Conservation (phyloP, 1,284 basidiomycete genomes). For the Sporisorium graminicola region DNA sequence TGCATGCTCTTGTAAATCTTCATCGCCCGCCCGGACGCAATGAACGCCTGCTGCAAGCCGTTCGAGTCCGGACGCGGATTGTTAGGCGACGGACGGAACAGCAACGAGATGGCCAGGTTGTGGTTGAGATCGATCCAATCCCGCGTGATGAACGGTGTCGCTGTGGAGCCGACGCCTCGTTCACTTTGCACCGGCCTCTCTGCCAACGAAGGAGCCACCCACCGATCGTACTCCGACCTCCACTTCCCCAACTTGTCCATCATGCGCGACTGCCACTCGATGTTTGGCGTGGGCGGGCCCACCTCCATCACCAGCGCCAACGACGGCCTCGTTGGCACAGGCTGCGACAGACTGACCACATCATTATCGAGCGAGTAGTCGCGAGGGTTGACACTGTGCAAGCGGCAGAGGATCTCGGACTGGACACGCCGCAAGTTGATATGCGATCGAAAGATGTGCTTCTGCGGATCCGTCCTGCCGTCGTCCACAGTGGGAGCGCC, state of each 20-base stretch:
- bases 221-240: constrained; percentile 33
- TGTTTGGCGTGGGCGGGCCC: constrained; percentile 44
- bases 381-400: constrained; percentile 51
- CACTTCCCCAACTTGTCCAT: constrained; percentile 46
- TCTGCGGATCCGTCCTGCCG: constrained; percentile 16
- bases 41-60: constrained; percentile 43
- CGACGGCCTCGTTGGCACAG: constrained; percentile 15
- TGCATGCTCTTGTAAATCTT: constrained; percentile 53
- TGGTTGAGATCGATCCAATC: constrained; percentile 53
- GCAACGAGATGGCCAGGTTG: constrained; percentile 37
- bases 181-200: constrained; percentile 10
- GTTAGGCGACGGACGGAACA: constrained; percentile 50
- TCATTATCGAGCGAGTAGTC: constrained; percentile 51
- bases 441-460: constrained; percentile 43
- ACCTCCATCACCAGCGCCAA: constrained; percentile 50
- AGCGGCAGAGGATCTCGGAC: constrained; percentile 47
- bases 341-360: constrained; percentile 31
- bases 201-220: constrained; percentile 1
- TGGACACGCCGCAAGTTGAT: constrained; percentile 45
- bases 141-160: constrained; percentile 40
- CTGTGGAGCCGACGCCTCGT: constrained; percentile 25
- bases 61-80: constrained; percentile 41
- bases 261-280: constrained; percentile 51
- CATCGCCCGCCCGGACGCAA: constrained; percentile 42
- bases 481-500: background rate